Percentiles rank a stretch among this genome's conserved stretches.
Evolutionary conservation across 139 green algal genomes (phyloP).

Genomic region (Chlorella sp.): DNA sequence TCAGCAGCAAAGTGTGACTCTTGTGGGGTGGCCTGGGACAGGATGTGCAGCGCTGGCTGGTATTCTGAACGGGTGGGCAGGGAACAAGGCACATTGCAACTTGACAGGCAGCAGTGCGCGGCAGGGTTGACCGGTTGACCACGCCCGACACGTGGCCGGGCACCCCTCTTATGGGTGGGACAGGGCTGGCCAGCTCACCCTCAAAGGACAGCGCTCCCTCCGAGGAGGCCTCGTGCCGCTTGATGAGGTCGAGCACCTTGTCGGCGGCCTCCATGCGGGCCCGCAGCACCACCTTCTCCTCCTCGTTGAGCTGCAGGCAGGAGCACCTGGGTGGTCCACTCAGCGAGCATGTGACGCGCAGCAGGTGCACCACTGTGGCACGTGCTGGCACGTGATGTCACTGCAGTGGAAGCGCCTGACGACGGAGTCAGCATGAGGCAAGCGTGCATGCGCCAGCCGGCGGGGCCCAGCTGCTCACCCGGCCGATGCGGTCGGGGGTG

Average conservation of each 20-base stretch:
- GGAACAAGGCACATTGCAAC: neutral
- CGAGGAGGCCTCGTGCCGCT: conserved; percentile 12
- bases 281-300: conserved; percentile 43
- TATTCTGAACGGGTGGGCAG: neutral
- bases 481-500: conserved; percentile 36
- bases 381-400: too few relatives aligned
- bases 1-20: too few relatives aligned
- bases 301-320: conserved; percentile 28
- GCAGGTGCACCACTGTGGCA: too few relatives aligned
- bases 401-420: too few relatives aligned
- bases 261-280: conserved; percentile 45
- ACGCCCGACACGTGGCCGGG: neutral
- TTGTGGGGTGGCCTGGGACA: neutral
- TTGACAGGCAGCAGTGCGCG: neutral
- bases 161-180: too few relatives aligned
- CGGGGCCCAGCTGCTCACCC: too few relatives aligned
- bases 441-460: too few relatives aligned
- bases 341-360: too few relatives aligned
- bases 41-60: neutral
- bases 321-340: too few relatives aligned
- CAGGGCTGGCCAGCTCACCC: neutral
- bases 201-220: conserved; percentile 26
- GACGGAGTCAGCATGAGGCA: too few relatives aligned
- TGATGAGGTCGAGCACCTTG: conserved; percentile 36
- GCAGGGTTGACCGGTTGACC: too few relatives aligned